phyloP scores from a whole-genome alignment of 345 rosid genomes.

The Barbarea vulgaris region DNA sequence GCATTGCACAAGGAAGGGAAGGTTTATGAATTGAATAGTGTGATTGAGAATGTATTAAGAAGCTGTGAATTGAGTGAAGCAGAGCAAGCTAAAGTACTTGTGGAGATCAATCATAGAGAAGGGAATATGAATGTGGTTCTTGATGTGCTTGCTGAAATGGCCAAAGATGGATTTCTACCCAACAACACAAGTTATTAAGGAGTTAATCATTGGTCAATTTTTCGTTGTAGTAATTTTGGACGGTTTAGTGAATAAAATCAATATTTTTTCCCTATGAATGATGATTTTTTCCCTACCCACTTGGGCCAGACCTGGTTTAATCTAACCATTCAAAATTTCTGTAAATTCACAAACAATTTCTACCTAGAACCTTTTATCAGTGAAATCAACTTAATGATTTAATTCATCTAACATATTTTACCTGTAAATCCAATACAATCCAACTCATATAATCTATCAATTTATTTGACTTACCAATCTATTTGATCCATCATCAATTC shows the following conservation, averaged over 20 bases:
- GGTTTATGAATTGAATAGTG: constrained; percentile 55
- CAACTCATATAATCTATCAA: no score
- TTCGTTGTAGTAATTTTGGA: neutral
- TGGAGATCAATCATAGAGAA: constrained; percentile 81
- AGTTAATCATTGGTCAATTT: neutral
- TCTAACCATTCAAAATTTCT: no score
- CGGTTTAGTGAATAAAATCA: neutral
- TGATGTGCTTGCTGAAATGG: constrained; percentile 75
- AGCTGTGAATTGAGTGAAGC: constrained; percentile 83
- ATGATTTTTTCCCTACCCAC: no score
- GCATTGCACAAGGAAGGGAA: constrained; percentile 60
- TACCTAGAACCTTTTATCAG: no score
- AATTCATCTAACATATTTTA: no score
- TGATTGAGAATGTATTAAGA: constrained; percentile 53
- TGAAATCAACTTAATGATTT: no score
- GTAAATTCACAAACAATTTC: no score
- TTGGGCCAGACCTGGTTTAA: no score
- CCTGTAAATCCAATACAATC: no score
- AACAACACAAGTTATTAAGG: constrained; percentile 38
- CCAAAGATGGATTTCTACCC: constrained; percentile 87
- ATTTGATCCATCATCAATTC: no score
- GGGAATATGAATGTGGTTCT: constrained; percentile 82
- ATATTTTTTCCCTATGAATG: no score
- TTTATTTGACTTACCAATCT: no score
- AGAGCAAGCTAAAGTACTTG: constrained; percentile 68